A percentile compares a stretch with the other conserved stretches of the same genome.
Conservation (phyloP, 23 red algal species). For the Agarophyton chilense region DNA sequence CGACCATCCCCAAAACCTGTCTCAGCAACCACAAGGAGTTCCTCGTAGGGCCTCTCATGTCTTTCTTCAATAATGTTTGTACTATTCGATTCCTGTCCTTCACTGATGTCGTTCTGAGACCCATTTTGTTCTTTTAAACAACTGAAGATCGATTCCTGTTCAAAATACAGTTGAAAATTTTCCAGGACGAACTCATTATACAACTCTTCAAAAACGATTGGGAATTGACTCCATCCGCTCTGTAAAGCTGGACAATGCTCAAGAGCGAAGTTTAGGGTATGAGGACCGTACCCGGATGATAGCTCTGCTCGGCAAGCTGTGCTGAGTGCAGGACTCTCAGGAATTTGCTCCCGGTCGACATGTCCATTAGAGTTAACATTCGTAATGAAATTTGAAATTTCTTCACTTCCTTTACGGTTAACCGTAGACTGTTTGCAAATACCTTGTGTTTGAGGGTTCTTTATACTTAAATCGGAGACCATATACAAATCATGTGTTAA, state of each 20-base stretch:
- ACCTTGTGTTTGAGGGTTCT: background rate
- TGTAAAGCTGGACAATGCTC: background rate
- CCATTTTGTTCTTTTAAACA: background rate
- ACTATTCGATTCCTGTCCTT: background rate
- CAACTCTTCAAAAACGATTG: too few relatives aligned
- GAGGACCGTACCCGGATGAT: background rate
- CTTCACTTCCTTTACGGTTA: background rate
- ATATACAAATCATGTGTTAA: background rate
- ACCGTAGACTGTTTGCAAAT: background rate
- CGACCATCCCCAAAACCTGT: conserved; percentile 17
- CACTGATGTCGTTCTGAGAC: background rate
- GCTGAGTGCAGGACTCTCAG: background rate
- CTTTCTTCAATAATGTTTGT: too few relatives aligned
- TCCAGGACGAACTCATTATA: too few relatives aligned
- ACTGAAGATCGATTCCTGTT: background rate
- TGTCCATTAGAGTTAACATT: background rate
- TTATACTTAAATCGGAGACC: background rate
- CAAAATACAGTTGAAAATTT: too few relatives aligned
- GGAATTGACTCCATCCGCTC: background rate
- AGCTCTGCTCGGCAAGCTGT: background rate
- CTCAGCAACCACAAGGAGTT: conserved; percentile 3
- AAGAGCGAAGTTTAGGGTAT: background rate
- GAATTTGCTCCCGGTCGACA: background rate
- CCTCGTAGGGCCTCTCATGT: background rate
- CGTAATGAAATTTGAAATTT: background rate